Evolutionary conservation across 2,329 filamentous ascomycete species (phyloP).

Genomic region (Endothia cerciana): DNA sequence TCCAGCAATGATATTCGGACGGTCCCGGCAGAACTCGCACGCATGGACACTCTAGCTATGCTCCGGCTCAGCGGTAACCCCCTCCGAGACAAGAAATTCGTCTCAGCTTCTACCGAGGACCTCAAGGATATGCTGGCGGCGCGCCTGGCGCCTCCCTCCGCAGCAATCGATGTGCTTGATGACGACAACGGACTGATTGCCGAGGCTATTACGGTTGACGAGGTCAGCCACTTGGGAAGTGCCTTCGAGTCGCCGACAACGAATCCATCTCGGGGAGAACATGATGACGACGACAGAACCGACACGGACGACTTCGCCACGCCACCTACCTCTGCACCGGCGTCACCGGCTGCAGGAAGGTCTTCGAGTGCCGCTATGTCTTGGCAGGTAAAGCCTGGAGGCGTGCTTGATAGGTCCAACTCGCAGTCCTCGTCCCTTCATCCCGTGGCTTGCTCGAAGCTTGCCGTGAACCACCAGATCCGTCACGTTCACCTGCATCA

Average conservation of each 20-base stretch:
- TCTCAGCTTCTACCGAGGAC: constrained; percentile 78
- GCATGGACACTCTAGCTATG: constrained; percentile 77
- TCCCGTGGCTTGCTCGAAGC: constrained; percentile 58
- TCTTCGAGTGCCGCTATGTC: constrained; percentile 50
- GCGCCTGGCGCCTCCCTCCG: constrained; percentile 63
- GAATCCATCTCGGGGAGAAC: constrained; percentile 31
- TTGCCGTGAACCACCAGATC: constrained; percentile 56
- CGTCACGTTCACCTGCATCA: constrained; percentile 71
- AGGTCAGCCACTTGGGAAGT: constrained; percentile 17
- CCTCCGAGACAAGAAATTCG: constrained; percentile 82
- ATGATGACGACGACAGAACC: constrained; percentile 50
- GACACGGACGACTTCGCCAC: constrained; percentile 62
- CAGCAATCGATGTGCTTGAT: constrained; percentile 41
- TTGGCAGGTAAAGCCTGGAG: constrained; percentile 62
- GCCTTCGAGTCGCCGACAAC: constrained; percentile 18
- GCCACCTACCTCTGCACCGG: constrained; percentile 57
- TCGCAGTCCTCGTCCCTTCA: constrained; percentile 65
- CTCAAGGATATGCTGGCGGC: constrained; percentile 74
- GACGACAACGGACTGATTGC: constrained; percentile 20
- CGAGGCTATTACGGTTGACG: constrained; percentile 28
- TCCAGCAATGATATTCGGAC: constrained; percentile 80
- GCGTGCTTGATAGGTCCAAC: constrained; percentile 70
- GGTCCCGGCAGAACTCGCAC: constrained; percentile 75
- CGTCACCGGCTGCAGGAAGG: constrained; percentile 53
- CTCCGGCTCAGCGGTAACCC: constrained; percentile 88